phyloP scores from a whole-genome alignment of 2,329 filamentous ascomycete species.

The Arthrobotrys conoides region DNA sequence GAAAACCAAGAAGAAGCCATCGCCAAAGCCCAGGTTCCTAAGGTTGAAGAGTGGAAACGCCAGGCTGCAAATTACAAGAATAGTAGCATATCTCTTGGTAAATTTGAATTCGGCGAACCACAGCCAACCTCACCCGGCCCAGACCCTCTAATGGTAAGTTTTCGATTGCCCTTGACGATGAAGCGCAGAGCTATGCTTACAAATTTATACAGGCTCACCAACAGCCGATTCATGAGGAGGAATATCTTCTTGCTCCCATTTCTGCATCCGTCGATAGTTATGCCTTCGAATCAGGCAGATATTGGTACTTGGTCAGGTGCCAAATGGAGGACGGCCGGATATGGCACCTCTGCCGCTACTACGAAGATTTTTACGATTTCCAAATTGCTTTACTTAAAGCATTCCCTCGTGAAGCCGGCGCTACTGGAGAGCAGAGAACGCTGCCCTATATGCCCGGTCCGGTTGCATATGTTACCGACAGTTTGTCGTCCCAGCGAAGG shows the following conservation, averaged over 20 bases:
- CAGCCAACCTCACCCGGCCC: constrained; percentile 51
- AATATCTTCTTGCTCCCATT: constrained; percentile 78
- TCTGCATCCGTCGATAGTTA: constrained; percentile 90
- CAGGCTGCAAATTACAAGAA: constrained; percentile 99
- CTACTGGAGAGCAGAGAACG: constrained; percentile 80
- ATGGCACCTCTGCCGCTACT: constrained; percentile 94
- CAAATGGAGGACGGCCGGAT: constrained; percentile 88
- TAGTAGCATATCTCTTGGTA: constrained; percentile 95
- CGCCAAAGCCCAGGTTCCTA: constrained; percentile 87
- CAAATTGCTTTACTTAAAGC: constrained; percentile 93
- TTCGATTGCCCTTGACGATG: not conserved
- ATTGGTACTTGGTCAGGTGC: constrained; percentile 98
- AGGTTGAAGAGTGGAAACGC: constrained; percentile 99
- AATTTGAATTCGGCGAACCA: constrained; percentile 77
- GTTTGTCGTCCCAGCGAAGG: constrained; percentile 91
- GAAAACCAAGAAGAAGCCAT: constrained; percentile 87
- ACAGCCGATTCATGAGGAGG: constrained; percentile 64
- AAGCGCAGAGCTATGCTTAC: not conserved
- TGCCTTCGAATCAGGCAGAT: constrained; percentile 96
- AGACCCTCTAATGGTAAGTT: constrained; percentile 65
- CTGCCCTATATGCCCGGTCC: constrained; percentile 98
- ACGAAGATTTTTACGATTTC: constrained; percentile 99
- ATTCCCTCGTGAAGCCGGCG: constrained; percentile 93
- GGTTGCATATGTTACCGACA: constrained; percentile 97
- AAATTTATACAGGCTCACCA: not conserved